Evolutionary conservation across 805 yeast genomes (phyloP).

Genomic region (Debaryomyces maramus): DNA sequence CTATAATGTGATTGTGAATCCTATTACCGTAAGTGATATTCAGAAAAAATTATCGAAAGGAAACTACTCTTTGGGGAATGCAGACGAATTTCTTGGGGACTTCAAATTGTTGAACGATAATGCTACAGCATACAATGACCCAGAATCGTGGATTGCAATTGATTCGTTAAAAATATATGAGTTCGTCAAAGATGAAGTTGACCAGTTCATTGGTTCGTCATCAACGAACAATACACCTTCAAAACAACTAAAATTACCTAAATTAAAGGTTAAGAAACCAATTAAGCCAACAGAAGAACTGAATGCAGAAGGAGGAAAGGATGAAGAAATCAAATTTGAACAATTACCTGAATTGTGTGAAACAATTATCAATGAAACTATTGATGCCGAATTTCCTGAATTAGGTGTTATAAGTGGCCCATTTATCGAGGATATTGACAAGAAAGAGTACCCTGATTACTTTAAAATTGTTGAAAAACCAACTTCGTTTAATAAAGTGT

Average conservation of each 20-base stretch:
- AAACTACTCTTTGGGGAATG: slow-evolving; percentile 35
- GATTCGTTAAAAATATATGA: slow-evolving; percentile 60
- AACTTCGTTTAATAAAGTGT: slow-evolving; percentile 65
- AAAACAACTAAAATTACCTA: slow-evolving; percentile 8
- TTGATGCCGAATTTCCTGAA: slow-evolving; percentile 46
- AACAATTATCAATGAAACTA: slow-evolving; percentile 38
- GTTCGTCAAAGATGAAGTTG: slow-evolving; percentile 53
- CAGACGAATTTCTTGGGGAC: slow-evolving; percentile 39
- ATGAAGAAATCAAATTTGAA: slow-evolving; percentile 16
- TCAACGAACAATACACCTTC: neutral
- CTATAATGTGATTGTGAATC: slow-evolving; percentile 33
- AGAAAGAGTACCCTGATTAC: slow-evolving; percentile 76
- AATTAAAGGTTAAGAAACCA: slow-evolving; percentile 13
- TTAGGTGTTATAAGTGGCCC: slow-evolving; percentile 62
- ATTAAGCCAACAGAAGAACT: slow-evolving; percentile 7
- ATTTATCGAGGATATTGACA: slow-evolving; percentile 72
- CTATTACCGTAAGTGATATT: slow-evolving; percentile 36
- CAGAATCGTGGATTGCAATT: slow-evolving; percentile 56
- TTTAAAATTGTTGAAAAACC: slow-evolving; percentile 70
- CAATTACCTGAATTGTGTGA: slow-evolving; percentile 22
- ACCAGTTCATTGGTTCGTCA: slow-evolving; percentile 26
- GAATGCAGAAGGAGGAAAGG: slow-evolving; percentile 3
- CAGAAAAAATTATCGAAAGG: slow-evolving; percentile 42
- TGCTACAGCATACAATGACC: slow-evolving; percentile 42
- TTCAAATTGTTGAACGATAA: slow-evolving; percentile 37